These are phyloP conservation scores for Tylopilus sp. DNA, from an alignment of 768 basidiomycete genomes.

Conservation along the genomic window DNA sequence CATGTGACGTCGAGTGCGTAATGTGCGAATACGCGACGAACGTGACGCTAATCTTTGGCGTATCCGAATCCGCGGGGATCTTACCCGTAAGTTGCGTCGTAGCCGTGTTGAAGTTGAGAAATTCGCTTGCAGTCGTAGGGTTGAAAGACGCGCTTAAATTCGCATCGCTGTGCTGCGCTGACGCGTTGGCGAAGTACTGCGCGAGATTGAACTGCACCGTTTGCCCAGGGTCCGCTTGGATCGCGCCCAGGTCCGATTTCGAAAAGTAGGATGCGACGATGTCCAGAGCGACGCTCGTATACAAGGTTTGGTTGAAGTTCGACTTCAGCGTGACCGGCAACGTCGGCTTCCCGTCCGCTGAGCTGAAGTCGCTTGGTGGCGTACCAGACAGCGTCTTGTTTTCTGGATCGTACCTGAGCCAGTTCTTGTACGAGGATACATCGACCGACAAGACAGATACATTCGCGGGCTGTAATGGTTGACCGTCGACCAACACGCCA, in stretches of 20 bases:
- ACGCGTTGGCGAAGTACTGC: slow-evolving; percentile 52
- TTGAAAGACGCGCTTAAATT: slow-evolving; percentile 53
- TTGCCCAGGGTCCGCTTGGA: slow-evolving; percentile 51
- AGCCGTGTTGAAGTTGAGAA: slow-evolving; percentile 50
- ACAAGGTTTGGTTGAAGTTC: slow-evolving; percentile 63
- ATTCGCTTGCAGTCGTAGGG: slow-evolving; percentile 45
- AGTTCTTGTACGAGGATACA: slow-evolving; percentile 48
- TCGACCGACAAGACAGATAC: slow-evolving; percentile 59
- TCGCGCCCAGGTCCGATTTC: slow-evolving; percentile 49
- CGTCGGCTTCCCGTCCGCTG: slow-evolving; percentile 31
- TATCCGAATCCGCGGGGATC: slow-evolving; percentile 46
- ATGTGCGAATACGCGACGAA: slow-evolving; percentile 66
- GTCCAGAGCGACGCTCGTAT: slow-evolving; percentile 60
- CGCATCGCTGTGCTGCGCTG: slow-evolving; percentile 41
- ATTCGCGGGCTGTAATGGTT: slow-evolving; percentile 53
- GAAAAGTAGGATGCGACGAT: slow-evolving; percentile 75
- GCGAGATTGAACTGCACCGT: slow-evolving; percentile 51
- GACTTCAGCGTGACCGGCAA: slow-evolving; percentile 65
- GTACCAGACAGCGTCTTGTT: slow-evolving; percentile 62
- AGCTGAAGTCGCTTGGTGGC: slow-evolving; percentile 45
- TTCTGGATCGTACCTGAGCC: slow-evolving; percentile 58
- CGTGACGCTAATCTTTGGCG: slow-evolving; percentile 44
- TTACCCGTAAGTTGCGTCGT: slow-evolving; percentile 51
- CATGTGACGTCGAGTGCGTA: slow-evolving; percentile 71
- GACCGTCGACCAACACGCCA: slow-evolving; percentile 62